Conservation (phyloP, 257 asterid species). For the Solanum chiquidenum region DNA sequence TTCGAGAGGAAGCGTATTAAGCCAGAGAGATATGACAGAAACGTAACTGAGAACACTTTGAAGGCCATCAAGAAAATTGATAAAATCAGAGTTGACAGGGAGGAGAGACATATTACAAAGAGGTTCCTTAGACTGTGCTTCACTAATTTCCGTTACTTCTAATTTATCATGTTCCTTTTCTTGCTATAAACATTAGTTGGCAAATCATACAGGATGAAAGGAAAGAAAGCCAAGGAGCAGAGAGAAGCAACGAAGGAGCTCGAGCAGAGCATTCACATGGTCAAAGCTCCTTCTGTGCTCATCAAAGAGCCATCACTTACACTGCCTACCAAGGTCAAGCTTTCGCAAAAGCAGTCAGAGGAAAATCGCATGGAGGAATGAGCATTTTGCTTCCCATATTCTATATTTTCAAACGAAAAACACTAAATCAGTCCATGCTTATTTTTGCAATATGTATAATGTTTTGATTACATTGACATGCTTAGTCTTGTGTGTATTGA, state of each 20-base stretch:
- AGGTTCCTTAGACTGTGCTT: no score
- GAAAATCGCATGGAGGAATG: constrained; percentile 28
- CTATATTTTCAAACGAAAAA: not conserved
- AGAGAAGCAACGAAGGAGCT: constrained; percentile 37
- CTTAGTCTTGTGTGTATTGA: no score
- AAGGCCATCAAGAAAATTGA: constrained; percentile 39
- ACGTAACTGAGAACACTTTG: constrained; percentile 51
- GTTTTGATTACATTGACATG: no score
- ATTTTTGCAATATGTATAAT: no score
- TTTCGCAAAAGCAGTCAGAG: constrained; percentile 1
- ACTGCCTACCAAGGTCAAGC: constrained; percentile 28
- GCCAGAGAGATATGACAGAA: constrained; percentile 85
- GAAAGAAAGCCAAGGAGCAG: constrained; percentile 35
- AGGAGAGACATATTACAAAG: no score
- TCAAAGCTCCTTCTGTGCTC: constrained; percentile 46
- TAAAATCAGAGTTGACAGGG: no score
- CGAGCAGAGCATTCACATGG: constrained; percentile 37
- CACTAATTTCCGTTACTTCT: not conserved
- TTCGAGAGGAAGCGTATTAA: constrained; percentile 82
- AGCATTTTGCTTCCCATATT: not conserved
- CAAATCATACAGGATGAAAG: constrained; percentile 55
- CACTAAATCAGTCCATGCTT: not conserved
- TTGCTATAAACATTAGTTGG: not conserved
- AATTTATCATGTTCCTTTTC: not conserved
- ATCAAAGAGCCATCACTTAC: constrained; percentile 36